Evolutionary conservation across 768 basidiomycete genomes (phyloP).

Genomic region (Podaxis sp.): DNA sequence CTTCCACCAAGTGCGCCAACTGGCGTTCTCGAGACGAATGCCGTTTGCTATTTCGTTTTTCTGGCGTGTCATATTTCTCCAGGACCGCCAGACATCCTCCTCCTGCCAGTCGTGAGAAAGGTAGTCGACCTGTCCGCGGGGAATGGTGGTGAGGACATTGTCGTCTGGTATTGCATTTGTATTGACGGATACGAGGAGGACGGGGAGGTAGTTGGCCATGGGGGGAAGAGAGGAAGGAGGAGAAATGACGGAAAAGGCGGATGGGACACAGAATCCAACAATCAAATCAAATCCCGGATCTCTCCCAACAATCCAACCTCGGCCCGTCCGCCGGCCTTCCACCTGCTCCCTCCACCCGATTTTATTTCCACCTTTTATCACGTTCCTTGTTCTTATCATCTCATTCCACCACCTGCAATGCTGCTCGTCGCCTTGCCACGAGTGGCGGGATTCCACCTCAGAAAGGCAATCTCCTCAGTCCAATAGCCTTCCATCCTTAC

Average conservation of each 20-base stretch:
- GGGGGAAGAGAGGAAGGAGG: slow-evolving; percentile 14
- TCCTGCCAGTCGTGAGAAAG: slow-evolving; percentile 97
- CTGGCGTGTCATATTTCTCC: slow-evolving; percentile 97
- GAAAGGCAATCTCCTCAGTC: not conserved
- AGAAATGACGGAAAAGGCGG: slow-evolving; percentile 12
- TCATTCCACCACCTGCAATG: not conserved
- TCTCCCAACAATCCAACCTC: slow-evolving; percentile 8
- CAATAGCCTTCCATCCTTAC: not conserved
- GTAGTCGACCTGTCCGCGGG: slow-evolving; percentile 96
- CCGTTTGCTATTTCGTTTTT: slow-evolving; percentile 99
- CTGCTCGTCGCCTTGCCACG: not conserved
- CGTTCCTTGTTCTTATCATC: not conserved
- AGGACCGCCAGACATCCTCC: slow-evolving; percentile 98
- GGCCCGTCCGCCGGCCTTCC: slow-evolving; percentile 5
- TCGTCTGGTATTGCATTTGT: slow-evolving; percentile 66
- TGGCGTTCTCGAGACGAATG: slow-evolving; percentile 91
- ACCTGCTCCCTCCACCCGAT: not conserved
- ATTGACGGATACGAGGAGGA: slow-evolving; percentile 60
- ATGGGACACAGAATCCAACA: slow-evolving; percentile 7
- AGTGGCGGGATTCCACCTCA: not conserved
- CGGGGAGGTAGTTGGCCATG: slow-evolving; percentile 49
- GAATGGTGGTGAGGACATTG: slow-evolving; percentile 74
- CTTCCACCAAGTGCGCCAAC: slow-evolving; percentile 99
- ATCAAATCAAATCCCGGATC: slow-evolving; percentile 12
- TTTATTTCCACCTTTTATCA: not conserved